Evolutionary conservation across 192 early-diverging fungal genomes (phyloP), one percentile per base, ranked within the genome.

Genomic region (Entrophospora sp.): DNA sequence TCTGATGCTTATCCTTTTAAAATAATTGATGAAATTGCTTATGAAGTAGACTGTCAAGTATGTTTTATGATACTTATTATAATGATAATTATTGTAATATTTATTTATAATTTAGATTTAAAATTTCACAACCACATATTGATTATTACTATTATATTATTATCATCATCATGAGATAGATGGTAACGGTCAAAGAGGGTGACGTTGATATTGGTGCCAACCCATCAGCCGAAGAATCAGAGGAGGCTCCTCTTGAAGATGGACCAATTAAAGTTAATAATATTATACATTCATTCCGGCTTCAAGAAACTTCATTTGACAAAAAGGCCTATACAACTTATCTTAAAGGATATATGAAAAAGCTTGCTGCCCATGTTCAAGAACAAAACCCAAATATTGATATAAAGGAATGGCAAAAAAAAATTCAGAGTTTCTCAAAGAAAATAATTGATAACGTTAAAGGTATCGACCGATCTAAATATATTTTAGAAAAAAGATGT

Each of bases 261-360:
- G 71, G 72, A 52, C 68, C 65, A 20, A 5, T 76, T 62, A 74
- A 77, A 36, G 91, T 92, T 75, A 96, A 90, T 89, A 89, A 96
- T 74, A 81, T 96, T 30, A 82, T 92, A 58, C 73, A 93, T 81
- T 83, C 89, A 28, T 81, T 84, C 73, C 88, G 90, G 78, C 83
- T 94, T 48, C 71, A 71, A 64, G 45, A 65, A 51, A 93, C 89
- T 71, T 51, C 35, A 20, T 96, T 96, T 69, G 91, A 91, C 78
- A 96, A 96, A 85, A 93, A 94, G 87, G 78, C 81, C 31, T 94
- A 87, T 83, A 86, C 83, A 80, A 71, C 76, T 75, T 94, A 96
- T 81, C 85, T 94, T 73, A 94, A 96, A 87, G 89, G 86, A 60
- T 96, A 94, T 87, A 79, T 96, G 81, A 94, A 94, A 91, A 69